Evolutionary conservation across 306 rosid genomes (phyloP), one percentile per base, ranked within the genome.

Genomic region (Prunus kanzakura): DNA sequence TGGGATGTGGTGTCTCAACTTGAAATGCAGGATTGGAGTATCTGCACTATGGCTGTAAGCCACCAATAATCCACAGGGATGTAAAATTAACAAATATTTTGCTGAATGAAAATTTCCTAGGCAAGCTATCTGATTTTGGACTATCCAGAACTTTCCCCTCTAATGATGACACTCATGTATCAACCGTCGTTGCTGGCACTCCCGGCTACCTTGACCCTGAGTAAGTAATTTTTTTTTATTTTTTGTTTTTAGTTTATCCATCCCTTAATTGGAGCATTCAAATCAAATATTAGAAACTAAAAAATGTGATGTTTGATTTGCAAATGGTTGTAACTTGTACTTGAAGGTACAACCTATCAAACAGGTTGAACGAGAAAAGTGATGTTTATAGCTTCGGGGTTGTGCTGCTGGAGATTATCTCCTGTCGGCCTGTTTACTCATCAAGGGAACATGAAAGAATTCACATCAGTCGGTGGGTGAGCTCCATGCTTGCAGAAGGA

Each of bases 181-280:
- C 77, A 9, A 82, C 84, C 0, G 56, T 19, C 32, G 81, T 91
- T 78, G 87, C 76, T 51, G 83, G 90, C 20, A 88, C 89, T 29
- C 81, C 78, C 0, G 83, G 92, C 11, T 86, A 85, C 78, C 16
- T 78, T 2, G 83, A 80, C 54, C 93, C 86, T 1, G 8, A 57
- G 64, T 22, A 57, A 22, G 64, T 11, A 49, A 11, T 49, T 49
- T 32, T 32, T 32, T 1, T 0, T 0, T 30, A n/a, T n/a, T 5
- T 35, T 35, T 35, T 1, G 6, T 1, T 35, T 35, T 1, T 1
- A 35, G 56, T 51, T 51, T 51, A 38, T 18, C 56, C 56, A 4
- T 18, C 56, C 11, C 10, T 38, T 38, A 7, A 6, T 6, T 38
- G 43, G 43, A 38, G 43, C 43, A 20, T 22, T 51, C 19, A 13